Evolutionary conservation across 768 basidiomycete genomes (phyloP).

Genomic region (Pulveroboletus ravenelii): DNA sequence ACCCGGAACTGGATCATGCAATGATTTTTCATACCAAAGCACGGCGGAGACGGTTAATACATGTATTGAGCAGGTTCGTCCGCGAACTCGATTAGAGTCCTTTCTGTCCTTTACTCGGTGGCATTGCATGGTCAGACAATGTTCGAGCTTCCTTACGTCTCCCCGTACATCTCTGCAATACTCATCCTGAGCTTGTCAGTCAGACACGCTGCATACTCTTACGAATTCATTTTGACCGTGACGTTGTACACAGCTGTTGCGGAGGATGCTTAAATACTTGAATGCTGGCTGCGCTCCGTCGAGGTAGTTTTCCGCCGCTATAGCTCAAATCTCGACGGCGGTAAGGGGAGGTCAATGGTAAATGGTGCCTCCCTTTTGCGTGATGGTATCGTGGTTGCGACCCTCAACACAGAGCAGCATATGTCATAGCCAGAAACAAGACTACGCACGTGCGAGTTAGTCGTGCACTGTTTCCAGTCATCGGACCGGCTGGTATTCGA

Average conservation of each 20-base stretch:
- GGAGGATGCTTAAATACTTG: background rate
- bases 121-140: background rate
- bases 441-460: no score
- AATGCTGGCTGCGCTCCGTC: background rate
- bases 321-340: background rate
- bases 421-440: no score
- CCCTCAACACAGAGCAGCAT: no score
- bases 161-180: background rate
- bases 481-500: no score
- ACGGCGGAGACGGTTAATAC: constrained; percentile 27
- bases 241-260: background rate
- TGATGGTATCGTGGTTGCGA: no score
- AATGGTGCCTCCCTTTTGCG: no score
- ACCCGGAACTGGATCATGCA: constrained; percentile 38
- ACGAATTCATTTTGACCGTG: no score
- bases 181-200: background rate
- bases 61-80: constrained; percentile 31
- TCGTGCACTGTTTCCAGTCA: no score
- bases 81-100: background rate
- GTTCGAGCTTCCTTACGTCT: background rate
- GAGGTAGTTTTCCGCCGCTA: background rate
- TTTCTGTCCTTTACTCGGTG: background rate
- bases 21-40: constrained; percentile 34
- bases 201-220: background rate
- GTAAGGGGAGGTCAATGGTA: no score